These are phyloP conservation scores for Pseudozyma flocculosa DNA, from an alignment of 1,284 basidiomycete species.

Conservation along the genomic window DNA sequence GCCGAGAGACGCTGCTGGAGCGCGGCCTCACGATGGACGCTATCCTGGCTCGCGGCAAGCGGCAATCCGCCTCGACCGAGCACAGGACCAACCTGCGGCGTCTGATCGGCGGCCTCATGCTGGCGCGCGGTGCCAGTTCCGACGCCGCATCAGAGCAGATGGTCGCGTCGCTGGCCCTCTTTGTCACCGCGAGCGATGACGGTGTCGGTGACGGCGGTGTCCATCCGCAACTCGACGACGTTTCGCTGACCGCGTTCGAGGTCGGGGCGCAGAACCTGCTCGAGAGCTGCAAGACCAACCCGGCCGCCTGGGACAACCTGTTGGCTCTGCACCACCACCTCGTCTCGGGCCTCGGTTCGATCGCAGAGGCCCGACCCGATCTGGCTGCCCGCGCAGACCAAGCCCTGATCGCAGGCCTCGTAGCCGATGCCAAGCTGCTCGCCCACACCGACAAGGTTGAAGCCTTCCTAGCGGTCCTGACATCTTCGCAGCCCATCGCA, in stretches of 20 bases:
- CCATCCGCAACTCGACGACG: neutral
- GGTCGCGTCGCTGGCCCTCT: neutral
- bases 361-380: too few species aligned
- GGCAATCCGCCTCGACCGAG: neutral
- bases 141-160: neutral
- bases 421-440: neutral
- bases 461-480: neutral
- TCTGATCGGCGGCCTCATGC: neutral
- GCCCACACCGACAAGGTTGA: neutral
- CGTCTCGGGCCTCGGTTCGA: too few species aligned
- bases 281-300: neutral
- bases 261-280: neutral
- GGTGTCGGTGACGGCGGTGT: too few species aligned
- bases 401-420: neutral
- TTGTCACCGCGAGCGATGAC: too few species aligned
- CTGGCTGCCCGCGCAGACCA: neutral
- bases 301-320: neutral
- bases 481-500: neutral
- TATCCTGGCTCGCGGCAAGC: neutral
- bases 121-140: neutral
- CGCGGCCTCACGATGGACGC: neutral
- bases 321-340: neutral
- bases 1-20: neutral
- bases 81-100: neutral
- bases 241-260: conserved; percentile 1